Evolutionary conservation across 495 filamentous ascomycete species (phyloP), one percentile per base, ranked within the genome.

Genomic region (Neurospora sp.): DNA sequence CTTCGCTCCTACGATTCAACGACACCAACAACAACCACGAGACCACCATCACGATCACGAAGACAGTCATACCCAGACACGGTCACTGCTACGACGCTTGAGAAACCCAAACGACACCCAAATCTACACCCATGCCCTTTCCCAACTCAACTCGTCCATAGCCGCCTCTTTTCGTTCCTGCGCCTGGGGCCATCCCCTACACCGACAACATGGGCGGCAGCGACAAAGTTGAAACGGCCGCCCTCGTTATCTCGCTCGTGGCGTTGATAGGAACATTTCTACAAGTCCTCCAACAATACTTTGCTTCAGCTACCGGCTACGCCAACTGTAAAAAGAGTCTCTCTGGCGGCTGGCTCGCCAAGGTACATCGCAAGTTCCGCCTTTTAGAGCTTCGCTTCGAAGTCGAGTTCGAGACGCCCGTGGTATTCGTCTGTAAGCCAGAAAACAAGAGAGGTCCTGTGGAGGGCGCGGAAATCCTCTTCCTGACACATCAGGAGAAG

Each of bases 321-420:
- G 73, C 81, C 3, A 82, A 82, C 48, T 85, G 83, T 74, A 78
- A 77, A 48, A 77, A 81, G 42, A 77, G 76, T 40, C 84, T 86
- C 20, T 84, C 83, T 78, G 84, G 85, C 3, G 74, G 75, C 9
- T 87, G 84, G 85, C 78, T 81, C 22, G 73, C 75, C 31, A 79
- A 75, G 16, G 84, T 83, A 31, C 81, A 80, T 22, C 78, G 85
- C 22, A 81, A 75, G 31, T 82, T 86, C 61, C 77, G 79, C 4
- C 72, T 71, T 37, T 70, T 70, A 16, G 84, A 87, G 77, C 78
- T 87, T 9, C 80, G 85, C 16, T 84, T 86, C 70, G 85, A 87
- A 70, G 84, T 86, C 31, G 78, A 81, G 20, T 86, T 85, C 76
- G 81, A 86, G 70, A 79, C 84, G 0, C 85, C 85, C 35, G 81